phyloP scores from a whole-genome alignment of 129 eudicot genomes.

The Silybum marianum region DNA sequence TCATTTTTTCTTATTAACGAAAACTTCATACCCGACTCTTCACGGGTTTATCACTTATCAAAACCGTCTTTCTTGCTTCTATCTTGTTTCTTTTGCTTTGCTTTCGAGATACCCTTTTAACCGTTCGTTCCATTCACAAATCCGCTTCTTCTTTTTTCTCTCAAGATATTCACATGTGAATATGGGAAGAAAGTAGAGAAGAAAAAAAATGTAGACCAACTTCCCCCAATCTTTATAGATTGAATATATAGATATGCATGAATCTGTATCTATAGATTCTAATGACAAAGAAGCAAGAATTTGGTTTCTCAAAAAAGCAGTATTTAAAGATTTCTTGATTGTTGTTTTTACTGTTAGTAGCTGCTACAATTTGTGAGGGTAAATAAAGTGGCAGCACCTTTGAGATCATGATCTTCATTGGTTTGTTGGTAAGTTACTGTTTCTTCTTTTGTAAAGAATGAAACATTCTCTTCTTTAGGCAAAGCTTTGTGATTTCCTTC shows the following conservation, averaged over 20 bases:
- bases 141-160: conserved; percentile 23
- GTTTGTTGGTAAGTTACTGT: conserved; percentile 33
- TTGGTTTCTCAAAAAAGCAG: conserved; percentile 12
- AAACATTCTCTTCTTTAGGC: conserved; percentile 32
- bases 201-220: conserved; percentile 17
- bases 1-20: neutral
- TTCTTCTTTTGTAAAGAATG: conserved; percentile 36
- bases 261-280: conserved; percentile 23
- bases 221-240: conserved; percentile 16
- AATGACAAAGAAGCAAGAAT: conserved; percentile 30
- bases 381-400: conserved; percentile 54
- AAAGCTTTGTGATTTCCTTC: conserved; percentile 34
- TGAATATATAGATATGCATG: conserved; percentile 9
- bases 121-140: conserved; percentile 10
- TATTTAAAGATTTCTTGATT: neutral
- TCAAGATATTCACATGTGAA: conserved; percentile 25
- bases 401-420: conserved; percentile 51
- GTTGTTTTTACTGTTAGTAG: conserved; percentile 22
- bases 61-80: conserved; percentile 5
- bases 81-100: conserved; percentile 15
- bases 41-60: conserved; percentile 11
- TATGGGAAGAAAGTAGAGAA: conserved; percentile 20
- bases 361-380: conserved; percentile 54
- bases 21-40: neutral
- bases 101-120: conserved; percentile 7